A percentile compares a stretch with the other conserved stretches of the same genome.
Evolutionary conservation across 2,329 filamentous ascomycete species (phyloP).

Genomic region (Fusarium albidum): DNA sequence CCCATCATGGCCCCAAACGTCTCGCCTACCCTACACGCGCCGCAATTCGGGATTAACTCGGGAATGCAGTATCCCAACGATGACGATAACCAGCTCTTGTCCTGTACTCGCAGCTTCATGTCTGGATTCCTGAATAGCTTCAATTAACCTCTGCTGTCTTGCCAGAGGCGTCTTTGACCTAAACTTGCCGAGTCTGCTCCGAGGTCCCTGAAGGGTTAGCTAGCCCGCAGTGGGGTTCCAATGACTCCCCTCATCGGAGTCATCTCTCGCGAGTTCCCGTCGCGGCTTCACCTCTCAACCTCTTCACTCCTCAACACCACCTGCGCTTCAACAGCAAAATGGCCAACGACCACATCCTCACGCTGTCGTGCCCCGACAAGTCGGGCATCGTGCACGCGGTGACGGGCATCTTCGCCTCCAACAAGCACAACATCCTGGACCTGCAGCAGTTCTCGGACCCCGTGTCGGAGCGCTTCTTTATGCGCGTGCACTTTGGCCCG

Average conservation of each 20-base stretch:
- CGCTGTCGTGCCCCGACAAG: constrained; percentile 84
- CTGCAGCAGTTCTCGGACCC: constrained; percentile 86
- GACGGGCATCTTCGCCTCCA: constrained; percentile 76
- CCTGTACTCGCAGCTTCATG: no score
- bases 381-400: constrained; percentile 87
- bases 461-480: constrained; percentile 80
- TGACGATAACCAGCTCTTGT: no score
- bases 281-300: constrained; percentile 12
- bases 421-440: constrained; percentile 83
- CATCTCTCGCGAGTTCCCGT: constrained; percentile 18
- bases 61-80: no score
- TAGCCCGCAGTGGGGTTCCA: constrained; percentile 41
- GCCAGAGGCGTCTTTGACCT: no score
- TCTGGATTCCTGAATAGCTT: no score
- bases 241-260: constrained; percentile 24
- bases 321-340: constrained; percentile 40
- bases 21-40: no score
- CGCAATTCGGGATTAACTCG: no score
- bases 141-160: no score
- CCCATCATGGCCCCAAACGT: no score
- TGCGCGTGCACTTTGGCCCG: constrained; percentile 84
- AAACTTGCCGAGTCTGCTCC: constrained; percentile 18
- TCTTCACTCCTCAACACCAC: constrained; percentile 5
- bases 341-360: constrained; percentile 73
- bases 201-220: constrained; percentile 34